These are phyloP conservation scores for Coleophoma cylindrospora DNA, from an alignment of 2,329 filamentous ascomycete species.

Conservation along the genomic window DNA sequence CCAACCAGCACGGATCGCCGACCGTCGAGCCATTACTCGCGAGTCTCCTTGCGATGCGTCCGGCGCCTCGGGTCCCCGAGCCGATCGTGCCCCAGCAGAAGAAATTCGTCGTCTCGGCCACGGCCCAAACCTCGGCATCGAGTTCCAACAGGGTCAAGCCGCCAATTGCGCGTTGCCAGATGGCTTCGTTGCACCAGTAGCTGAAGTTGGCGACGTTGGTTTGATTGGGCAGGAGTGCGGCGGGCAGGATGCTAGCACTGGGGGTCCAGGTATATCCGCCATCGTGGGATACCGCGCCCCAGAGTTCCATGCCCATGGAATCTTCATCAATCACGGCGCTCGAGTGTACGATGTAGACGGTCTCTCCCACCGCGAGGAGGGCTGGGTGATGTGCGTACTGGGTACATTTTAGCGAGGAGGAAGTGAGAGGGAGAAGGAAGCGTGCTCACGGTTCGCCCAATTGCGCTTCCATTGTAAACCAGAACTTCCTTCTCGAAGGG, in stretches of 20 bases:
- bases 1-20: not conserved
- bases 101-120: constrained; percentile 8
- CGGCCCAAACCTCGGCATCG: constrained; percentile 11
- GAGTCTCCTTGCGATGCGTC: not conserved
- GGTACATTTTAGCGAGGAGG: too few species aligned
- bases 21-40: not conserved
- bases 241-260: constrained; percentile 12
- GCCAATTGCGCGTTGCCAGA: constrained; percentile 13
- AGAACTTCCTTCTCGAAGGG: constrained; percentile 12
- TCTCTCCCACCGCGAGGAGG: constrained; percentile 12
- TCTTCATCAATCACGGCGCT: constrained; percentile 22
- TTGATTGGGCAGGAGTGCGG: constrained; percentile 21
- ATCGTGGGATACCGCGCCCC: constrained; percentile 16
- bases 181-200: constrained; percentile 19
- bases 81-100: constrained; percentile 8
- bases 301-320: constrained; percentile 21
- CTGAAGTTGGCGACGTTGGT: constrained; percentile 14
- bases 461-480: constrained; percentile 16
- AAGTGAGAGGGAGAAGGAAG: too few species aligned
- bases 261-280: constrained; percentile 15
- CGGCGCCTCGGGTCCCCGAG: constrained; percentile 3
- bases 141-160: constrained; percentile 7
- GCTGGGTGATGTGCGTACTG: constrained; percentile 20
- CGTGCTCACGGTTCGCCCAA: constrained; percentile 10
- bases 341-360: constrained; percentile 16